These are phyloP conservation scores for Parafenestella ontariensis DNA, from an alignment of 2,329 filamentous ascomycete species.

Conservation along the genomic window DNA sequence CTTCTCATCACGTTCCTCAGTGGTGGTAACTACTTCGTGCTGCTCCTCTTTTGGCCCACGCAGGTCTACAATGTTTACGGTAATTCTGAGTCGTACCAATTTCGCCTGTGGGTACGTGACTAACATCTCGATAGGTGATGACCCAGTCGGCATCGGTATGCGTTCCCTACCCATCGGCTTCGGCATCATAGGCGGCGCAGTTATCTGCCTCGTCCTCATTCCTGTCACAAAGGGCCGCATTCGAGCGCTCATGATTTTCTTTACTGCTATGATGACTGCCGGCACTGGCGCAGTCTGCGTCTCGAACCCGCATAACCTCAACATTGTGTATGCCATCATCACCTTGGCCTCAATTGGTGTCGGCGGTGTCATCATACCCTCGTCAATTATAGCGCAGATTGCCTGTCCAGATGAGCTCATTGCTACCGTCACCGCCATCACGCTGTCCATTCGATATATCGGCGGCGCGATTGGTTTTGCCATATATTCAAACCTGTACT, in stretches of 20 bases:
- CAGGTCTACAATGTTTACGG: constrained; percentile 46
- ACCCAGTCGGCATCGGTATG: constrained; percentile 69
- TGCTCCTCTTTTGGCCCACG: constrained; percentile 47
- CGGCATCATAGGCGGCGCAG: constrained; percentile 67
- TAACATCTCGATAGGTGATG: constrained; percentile 52
- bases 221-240: constrained; percentile 66
- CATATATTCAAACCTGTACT: constrained; percentile 51
- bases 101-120: background rate
- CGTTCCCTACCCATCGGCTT: constrained; percentile 71
- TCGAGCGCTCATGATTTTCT: constrained; percentile 65
- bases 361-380: constrained; percentile 72
- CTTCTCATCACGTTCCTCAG: constrained; percentile 45
- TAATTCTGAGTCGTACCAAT: background rate
- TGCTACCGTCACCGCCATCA: constrained; percentile 71
- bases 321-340: constrained; percentile 64
- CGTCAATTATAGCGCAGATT: constrained; percentile 72
- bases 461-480: constrained; percentile 71
- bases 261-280: constrained; percentile 70
- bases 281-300: constrained; percentile 64
- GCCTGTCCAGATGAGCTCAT: constrained; percentile 75
- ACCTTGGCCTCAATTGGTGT: constrained; percentile 69
- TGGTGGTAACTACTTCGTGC: constrained; percentile 44
- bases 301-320: constrained; percentile 60
- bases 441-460: constrained; percentile 72
- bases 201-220: constrained; percentile 65